Conservation (phyloP, 148 eudicot species). For the Rhododendron molle region DNA sequence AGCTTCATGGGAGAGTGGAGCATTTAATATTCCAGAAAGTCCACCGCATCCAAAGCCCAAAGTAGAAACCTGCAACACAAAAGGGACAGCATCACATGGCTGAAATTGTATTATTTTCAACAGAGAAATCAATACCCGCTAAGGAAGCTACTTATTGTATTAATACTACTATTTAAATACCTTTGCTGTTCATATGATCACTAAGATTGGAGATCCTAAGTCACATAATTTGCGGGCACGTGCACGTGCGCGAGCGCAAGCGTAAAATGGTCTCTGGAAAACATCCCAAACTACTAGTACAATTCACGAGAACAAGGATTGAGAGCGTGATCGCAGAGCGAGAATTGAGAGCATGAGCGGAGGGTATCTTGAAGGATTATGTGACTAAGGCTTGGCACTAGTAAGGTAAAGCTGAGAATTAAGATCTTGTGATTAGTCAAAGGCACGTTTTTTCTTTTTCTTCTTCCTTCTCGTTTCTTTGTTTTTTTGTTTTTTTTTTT, state of each 20-base stretch:
- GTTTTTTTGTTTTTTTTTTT: background rate
- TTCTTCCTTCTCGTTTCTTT: background rate
- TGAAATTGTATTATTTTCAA: background rate
- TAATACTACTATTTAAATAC: background rate
- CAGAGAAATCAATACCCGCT: background rate
- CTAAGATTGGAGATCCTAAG: background rate
- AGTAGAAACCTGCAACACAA: conserved; percentile 35
- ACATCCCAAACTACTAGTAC: too few relatives aligned
- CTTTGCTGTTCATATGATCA: conserved; percentile 1
- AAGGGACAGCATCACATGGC: background rate
- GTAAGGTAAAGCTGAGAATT: background rate
- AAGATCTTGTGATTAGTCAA: background rate
- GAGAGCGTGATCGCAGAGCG: background rate
- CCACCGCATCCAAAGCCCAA: conserved; percentile 45
- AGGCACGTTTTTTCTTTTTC: background rate
- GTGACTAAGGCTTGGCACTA: background rate
- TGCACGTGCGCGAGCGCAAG: too few relatives aligned
- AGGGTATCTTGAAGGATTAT: background rate
- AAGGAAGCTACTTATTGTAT: background rate
- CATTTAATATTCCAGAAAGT: conserved; percentile 36
- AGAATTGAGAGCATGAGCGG: too few relatives aligned
- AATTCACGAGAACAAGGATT: background rate
- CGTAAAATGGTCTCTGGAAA: too few relatives aligned
- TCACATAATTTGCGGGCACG: too few relatives aligned
- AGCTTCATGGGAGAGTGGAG: conserved; percentile 46